These are phyloP conservation scores for Pseudomonodictys pantanalensis DNA, from an alignment of 495 filamentous ascomycete species.

Conservation along the genomic window DNA sequence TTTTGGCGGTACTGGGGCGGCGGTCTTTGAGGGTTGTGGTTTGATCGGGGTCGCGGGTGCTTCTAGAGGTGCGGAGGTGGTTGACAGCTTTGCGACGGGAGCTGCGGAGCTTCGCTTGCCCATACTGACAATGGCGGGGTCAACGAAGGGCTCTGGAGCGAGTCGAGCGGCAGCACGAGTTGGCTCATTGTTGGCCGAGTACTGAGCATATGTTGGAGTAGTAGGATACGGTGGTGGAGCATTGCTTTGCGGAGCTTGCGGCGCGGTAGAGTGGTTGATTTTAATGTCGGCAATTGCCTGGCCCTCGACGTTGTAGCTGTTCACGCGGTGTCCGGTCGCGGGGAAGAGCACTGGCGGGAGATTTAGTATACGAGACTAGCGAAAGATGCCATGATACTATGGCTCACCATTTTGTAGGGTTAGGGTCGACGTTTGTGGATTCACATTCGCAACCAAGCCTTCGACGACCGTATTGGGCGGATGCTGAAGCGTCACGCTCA, in stretches of 20 bases:
- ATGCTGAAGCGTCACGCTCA: conserved; percentile 68
- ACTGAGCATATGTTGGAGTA: conserved; percentile 15
- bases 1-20: conserved; percentile 33
- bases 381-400: background rate
- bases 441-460: conserved; percentile 71
- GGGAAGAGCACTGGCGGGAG: conserved; percentile 48
- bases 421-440: conserved; percentile 62
- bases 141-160: conserved; percentile 34
- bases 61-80: conserved; percentile 28
- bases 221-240: conserved; percentile 30
- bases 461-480: conserved; percentile 64
- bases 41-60: conserved; percentile 40
- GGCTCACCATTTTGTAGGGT: conserved; percentile 75
- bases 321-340: conserved; percentile 49
- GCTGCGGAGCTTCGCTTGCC: conserved; percentile 29
- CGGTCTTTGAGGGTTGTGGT: conserved; percentile 26
- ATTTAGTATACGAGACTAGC: conserved; percentile 1
- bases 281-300: conserved; percentile 58
- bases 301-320: conserved; percentile 54
- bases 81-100: conserved; percentile 6
- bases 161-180: conserved; percentile 11
- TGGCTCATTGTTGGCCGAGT: conserved; percentile 10
- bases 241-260: conserved; percentile 21
- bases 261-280: conserved; percentile 35
- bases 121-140: conserved; percentile 45